A percentile compares a stretch with the other conserved stretches of the same genome.
phyloP scores from a whole-genome alignment of 306 rosid species.

The Glycine latifolia region DNA sequence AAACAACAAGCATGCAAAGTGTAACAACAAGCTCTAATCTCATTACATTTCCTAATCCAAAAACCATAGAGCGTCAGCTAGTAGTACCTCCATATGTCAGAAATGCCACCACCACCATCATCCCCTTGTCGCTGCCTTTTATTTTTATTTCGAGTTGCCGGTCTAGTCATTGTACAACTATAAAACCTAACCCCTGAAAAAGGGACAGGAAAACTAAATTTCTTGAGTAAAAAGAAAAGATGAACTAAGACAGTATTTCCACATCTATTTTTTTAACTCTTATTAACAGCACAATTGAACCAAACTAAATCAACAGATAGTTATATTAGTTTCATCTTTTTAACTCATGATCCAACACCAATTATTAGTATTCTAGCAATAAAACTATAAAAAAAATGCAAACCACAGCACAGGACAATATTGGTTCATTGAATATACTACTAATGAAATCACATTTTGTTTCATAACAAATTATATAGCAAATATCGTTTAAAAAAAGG shows the following conservation, averaged over 20 bases:
- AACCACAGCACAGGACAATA: background rate
- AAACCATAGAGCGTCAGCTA: background rate
- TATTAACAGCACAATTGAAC: slow-evolving; percentile 10
- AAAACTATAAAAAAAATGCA: slow-evolving; percentile 6
- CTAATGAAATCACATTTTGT: background rate
- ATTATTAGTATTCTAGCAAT: background rate
- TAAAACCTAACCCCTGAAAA: slow-evolving; percentile 50
- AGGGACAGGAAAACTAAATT: slow-evolving; percentile 7
- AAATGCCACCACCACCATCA: slow-evolving; percentile 46
- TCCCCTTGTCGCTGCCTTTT: slow-evolving; percentile 78
- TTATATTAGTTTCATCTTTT: background rate
- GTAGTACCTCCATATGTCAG: slow-evolving; percentile 75
- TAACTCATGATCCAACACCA: background rate
- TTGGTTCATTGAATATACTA: background rate
- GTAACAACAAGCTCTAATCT: slow-evolving; percentile 1
- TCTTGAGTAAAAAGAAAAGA: background rate
- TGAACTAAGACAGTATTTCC: slow-evolving; percentile 1
- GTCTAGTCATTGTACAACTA: slow-evolving; percentile 71
- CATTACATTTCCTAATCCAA: slow-evolving; percentile 6
- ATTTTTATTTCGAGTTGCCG: slow-evolving; percentile 77
- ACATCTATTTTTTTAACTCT: slow-evolving; percentile 22
- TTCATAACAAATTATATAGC: background rate
- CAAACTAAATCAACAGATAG: slow-evolving; percentile 1
- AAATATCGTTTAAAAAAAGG: background rate
- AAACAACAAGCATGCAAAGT: background rate